Percentiles rank a stretch among this genome's conserved stretches.
phyloP scores from a whole-genome alignment of 2,329 filamentous ascomycete genomes.

The Aspergillus fructus region DNA sequence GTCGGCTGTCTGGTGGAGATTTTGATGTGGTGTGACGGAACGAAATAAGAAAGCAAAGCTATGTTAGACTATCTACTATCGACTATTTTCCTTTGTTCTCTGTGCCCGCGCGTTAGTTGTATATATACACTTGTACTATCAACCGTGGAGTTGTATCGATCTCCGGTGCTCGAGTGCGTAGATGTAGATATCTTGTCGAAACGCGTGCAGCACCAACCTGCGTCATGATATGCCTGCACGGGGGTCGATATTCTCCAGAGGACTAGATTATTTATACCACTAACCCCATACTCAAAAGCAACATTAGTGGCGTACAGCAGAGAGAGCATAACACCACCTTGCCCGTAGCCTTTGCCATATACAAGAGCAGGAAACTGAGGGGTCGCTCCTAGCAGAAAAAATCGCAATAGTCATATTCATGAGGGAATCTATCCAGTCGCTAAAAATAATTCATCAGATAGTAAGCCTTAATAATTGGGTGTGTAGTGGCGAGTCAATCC shows the following conservation, averaged over 20 bases:
- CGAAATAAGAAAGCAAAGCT: conserved; percentile 7
- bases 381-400: not conserved
- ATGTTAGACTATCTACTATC: conserved; percentile 20
- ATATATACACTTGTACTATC: conserved; percentile 30
- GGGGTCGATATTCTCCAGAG: too few relatives aligned
- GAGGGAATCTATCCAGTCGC: conserved; percentile 33
- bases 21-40: not conserved
- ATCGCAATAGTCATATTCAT: conserved; percentile 22
- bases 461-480: conserved; percentile 16
- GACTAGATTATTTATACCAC: not conserved
- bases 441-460: conserved; percentile 32
- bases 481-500: conserved; percentile 6
- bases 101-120: conserved; percentile 24
- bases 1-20: not conserved
- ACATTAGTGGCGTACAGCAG: not conserved
- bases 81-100: conserved; percentile 11
- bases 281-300: not conserved
- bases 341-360: not conserved
- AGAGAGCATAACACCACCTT: not conserved
- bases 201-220: not conserved
- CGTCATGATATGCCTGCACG: too few relatives aligned
- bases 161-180: not conserved
- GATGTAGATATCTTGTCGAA: not conserved
- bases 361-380: not conserved
- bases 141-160: not conserved